phyloP scores from a whole-genome alignment of 2,329 filamentous ascomycete genomes.

The Nectriaceae sp. region DNA sequence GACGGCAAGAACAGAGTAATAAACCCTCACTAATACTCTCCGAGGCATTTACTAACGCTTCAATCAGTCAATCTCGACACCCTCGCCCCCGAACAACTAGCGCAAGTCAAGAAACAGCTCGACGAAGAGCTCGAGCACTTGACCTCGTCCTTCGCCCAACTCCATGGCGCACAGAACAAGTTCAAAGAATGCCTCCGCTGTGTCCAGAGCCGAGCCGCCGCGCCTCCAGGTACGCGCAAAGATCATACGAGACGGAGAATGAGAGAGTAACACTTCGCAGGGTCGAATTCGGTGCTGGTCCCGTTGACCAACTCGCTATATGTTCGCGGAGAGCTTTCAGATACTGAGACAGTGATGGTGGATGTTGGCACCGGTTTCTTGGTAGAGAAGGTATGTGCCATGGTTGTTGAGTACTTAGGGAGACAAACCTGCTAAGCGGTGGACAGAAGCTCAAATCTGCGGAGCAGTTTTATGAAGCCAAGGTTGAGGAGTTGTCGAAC shows the following conservation, averaged over 20 bases:
- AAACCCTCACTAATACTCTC: background rate
- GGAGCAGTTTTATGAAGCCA: constrained; percentile 57
- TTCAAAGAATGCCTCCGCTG: constrained; percentile 88
- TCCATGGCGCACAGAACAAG: constrained; percentile 86
- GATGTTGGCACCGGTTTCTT: constrained; percentile 95
- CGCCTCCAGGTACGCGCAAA: constrained; percentile 31
- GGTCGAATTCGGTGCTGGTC: constrained; percentile 70
- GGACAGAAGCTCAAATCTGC: constrained; percentile 55
- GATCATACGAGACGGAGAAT: background rate
- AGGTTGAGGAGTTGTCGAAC: constrained; percentile 52
- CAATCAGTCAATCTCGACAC: constrained; percentile 64
- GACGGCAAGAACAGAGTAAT: constrained; percentile 37
- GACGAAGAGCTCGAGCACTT: constrained; percentile 96
- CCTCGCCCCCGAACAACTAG: constrained; percentile 83
- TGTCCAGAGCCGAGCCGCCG: constrained; percentile 53
- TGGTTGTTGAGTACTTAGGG: background rate
- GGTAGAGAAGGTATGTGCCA: constrained; percentile 74
- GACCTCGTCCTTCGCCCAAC: constrained; percentile 83
- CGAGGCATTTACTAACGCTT: background rate
- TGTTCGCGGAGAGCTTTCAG: constrained; percentile 78
- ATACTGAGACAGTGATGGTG: constrained; percentile 77
- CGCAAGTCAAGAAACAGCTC: constrained; percentile 91
- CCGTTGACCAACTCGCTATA: constrained; percentile 94
- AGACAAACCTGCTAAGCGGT: constrained; percentile 7
- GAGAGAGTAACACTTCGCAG: constrained; percentile 12